A percentile compares a stretch with the other conserved stretches of the same genome.
These are phyloP conservation scores for Fusarium clavum DNA, from an alignment of 2,329 filamentous ascomycete genomes.

Conservation along the genomic window DNA sequence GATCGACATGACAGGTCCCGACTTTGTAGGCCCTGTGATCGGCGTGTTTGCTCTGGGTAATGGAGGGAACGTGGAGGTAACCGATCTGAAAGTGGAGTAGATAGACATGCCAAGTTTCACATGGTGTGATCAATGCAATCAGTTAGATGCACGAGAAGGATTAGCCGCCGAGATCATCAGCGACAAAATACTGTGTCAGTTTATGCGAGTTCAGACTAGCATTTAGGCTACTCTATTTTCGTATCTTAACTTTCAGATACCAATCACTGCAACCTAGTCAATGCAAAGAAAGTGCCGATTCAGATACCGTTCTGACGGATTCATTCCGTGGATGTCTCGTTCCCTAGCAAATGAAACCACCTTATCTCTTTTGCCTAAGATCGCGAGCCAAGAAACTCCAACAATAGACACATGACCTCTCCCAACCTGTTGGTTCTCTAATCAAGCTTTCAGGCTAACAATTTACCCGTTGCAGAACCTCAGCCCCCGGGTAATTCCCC, in stretches of 20 bases:
- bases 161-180: background rate
- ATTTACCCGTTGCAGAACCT: background rate
- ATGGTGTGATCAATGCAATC: background rate
- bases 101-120: background rate
- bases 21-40: slow-evolving; percentile 26
- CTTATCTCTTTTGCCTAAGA: background rate
- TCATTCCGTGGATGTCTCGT: background rate
- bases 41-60: slow-evolving; percentile 9
- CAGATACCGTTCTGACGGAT: background rate
- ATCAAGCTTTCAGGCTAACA: slow-evolving; percentile 19
- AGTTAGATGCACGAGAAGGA: background rate
- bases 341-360: background rate
- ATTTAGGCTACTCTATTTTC: no score
- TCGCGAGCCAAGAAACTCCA: background rate
- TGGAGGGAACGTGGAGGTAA: background rate
- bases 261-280: no score
- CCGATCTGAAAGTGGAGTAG: slow-evolving; percentile 15
- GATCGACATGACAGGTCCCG: slow-evolving; percentile 16
- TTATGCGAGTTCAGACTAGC: no score
- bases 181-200: no score
- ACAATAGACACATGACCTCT: background rate
- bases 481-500: background rate
- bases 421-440: slow-evolving; percentile 4
- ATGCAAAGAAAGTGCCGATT: no score
- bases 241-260: no score